Base-by-base conservation (phyloP, 768 basidiomycete species). In the Boletales sp. region DNA sequence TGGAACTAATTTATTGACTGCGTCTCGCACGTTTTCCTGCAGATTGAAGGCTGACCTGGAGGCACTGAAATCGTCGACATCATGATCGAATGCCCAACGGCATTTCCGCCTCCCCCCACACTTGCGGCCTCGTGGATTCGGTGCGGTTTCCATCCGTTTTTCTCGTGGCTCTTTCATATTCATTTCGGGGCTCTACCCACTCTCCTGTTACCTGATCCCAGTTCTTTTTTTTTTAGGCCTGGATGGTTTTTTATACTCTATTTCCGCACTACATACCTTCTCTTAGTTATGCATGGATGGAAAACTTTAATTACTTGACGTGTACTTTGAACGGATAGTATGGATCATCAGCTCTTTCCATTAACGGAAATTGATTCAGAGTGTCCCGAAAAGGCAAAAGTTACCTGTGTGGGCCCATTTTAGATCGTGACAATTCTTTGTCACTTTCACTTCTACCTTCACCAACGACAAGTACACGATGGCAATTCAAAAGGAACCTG, bases 401-500 rank as follows among this genome's bases (percentile, higher is more conserved):
- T 9, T 18, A 14, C 13, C 31, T 11, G 29, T n/a, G 36, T 18
- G 17, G 4, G 19, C 29, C 4, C 40, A 29, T 60, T 55, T 59
- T 45, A 48, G 50, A 50, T 47, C 21, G 18, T 21, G 45, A 29
- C 31, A 18, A 18, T 41, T 45, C 34, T 31, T 30, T 46, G 38
- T 48, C 50, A 54, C 48, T 52, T 49, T 37, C 34, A 4, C 34
- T 34, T 34, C 34, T 43, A 39, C 49, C 42, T 15, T 35, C 53
- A 42, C 42, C 59, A 43, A 54, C 53, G 51, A 57, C 60, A 9
- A 51, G 53, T 37, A 53, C 54, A 63, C 66, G 64, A 91, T 92
- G 90, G 89, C 82, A 73, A 81, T 91, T 62, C 77, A 84, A 68
- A 83, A 79, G 69, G 87, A 90, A 73, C 91, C 92, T 46, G 92